These are phyloP conservation scores for Penicillium macrosclerotiorum DNA, from an alignment of 495 filamentous ascomycete genomes.

Conservation along the genomic window DNA sequence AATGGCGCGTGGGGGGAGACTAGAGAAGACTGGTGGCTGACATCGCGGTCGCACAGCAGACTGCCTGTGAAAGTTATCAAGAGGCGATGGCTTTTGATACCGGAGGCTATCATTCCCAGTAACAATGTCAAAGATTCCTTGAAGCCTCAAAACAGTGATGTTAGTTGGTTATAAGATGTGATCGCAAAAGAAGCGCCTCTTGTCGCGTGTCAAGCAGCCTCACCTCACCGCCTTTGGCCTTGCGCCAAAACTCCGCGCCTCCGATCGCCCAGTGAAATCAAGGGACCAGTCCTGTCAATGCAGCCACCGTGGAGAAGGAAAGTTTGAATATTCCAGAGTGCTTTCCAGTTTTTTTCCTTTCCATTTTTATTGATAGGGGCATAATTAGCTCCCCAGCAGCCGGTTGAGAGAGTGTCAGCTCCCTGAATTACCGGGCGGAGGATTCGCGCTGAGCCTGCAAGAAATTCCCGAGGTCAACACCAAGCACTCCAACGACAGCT, in stretches of 20 bases:
- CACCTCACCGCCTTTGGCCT: slow-evolving; percentile 24
- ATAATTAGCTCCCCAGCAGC: background rate
- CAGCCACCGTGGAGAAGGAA: background rate
- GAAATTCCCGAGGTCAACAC: slow-evolving; percentile 10
- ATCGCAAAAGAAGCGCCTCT: no score
- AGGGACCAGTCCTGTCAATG: slow-evolving; percentile 10
- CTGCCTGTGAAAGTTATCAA: background rate
- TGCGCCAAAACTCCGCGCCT: slow-evolving; percentile 24
- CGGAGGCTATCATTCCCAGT: background rate
- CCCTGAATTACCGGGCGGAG: slow-evolving; percentile 7
- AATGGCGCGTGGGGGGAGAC: no score
- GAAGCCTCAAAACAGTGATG: no score
- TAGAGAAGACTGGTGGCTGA: no score
- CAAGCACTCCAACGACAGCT: background rate
- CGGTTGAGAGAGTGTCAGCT: slow-evolving; percentile 6
- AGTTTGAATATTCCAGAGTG: slow-evolving; percentile 9
- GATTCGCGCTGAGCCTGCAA: slow-evolving; percentile 3
- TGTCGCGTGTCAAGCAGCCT: slow-evolving; percentile 4
- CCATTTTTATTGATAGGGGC: background rate
- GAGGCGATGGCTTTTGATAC: background rate
- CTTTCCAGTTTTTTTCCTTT: background rate
- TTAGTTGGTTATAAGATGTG: background rate
- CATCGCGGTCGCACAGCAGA: no score
- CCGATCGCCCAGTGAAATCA: slow-evolving; percentile 17
- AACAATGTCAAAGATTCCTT: background rate